These are phyloP conservation scores for Alternaria ethzedia DNA, from an alignment of 2,329 filamentous ascomycete species.

Conservation along the genomic window DNA sequence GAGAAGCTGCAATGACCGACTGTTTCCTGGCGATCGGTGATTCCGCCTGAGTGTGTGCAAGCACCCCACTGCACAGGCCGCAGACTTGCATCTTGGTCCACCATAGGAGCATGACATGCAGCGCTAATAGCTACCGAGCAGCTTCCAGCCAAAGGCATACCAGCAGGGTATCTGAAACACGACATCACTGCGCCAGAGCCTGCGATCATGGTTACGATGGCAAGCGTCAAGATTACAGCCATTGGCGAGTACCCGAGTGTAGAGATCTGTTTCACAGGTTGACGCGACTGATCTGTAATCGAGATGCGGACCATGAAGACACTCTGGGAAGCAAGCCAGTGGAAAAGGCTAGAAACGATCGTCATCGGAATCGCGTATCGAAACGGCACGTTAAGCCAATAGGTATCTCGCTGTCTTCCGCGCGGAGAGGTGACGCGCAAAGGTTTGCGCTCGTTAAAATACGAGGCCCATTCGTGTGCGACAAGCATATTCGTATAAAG, in stretches of 20 bases:
- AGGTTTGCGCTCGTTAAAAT: slow-evolving; percentile 38
- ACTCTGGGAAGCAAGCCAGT: slow-evolving; percentile 54
- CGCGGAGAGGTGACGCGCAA: slow-evolving; percentile 49
- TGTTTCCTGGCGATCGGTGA: background rate
- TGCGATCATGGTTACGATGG: background rate
- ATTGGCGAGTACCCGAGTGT: background rate
- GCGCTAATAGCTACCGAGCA: background rate
- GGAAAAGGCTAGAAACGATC: slow-evolving; percentile 40
- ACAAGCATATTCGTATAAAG: slow-evolving; percentile 57
- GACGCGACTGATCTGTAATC: background rate
- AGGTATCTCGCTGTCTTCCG: slow-evolving; percentile 49
- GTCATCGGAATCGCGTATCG: slow-evolving; percentile 48
- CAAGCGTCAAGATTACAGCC: background rate
- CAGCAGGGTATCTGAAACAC: background rate
- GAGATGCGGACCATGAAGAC: slow-evolving; percentile 49
- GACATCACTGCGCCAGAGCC: background rate
- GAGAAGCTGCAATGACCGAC: background rate
- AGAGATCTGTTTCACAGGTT: background rate
- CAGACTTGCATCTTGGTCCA: background rate
- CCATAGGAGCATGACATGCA: background rate
- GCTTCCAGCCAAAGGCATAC: background rate
- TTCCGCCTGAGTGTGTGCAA: background rate
- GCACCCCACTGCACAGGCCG: background rate
- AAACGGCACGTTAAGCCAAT: slow-evolving; percentile 52
- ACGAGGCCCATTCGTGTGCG: slow-evolving; percentile 56